These are phyloP conservation scores for Colletotrichum tropicale DNA, from an alignment of 2,329 filamentous ascomycete species.

Conservation along the genomic window DNA sequence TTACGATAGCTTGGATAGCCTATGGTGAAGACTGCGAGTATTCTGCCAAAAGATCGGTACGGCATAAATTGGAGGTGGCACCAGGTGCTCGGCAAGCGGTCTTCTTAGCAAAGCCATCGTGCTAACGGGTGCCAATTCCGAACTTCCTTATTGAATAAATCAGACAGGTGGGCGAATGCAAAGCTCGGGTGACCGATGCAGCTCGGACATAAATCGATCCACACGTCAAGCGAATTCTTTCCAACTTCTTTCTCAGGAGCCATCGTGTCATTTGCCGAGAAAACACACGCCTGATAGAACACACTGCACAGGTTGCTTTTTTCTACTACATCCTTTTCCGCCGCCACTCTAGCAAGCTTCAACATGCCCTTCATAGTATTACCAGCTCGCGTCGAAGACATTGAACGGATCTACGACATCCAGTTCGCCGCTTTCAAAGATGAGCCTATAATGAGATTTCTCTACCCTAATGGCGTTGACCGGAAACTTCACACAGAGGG, in stretches of 20 bases:
- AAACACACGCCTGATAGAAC: background rate
- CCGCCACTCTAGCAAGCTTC: background rate
- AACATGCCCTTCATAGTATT: conserved; percentile 36
- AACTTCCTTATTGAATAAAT: background rate
- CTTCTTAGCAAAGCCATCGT: background rate
- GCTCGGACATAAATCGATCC: background rate
- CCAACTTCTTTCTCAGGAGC: background rate
- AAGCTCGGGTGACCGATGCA: background rate
- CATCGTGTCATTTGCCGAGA: background rate
- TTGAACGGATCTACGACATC: conserved; percentile 47
- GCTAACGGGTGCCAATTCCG: background rate
- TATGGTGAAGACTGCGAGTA: background rate
- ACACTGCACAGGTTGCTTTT: background rate
- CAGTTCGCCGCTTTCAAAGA: conserved; percentile 49
- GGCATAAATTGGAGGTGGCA: background rate
- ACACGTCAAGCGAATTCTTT: background rate
- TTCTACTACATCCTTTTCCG: background rate
- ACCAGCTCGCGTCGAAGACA: conserved; percentile 50
- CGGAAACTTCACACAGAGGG: conserved; percentile 45
- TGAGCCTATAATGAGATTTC: conserved; percentile 27
- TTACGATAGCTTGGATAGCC: background rate
- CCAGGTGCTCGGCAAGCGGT: background rate
- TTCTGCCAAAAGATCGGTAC: background rate
- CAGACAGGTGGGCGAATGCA: background rate
- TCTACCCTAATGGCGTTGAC: conserved; percentile 42